Base-by-base conservation (phyloP, 305 asterid species). In the Withania somnifera region DNA sequence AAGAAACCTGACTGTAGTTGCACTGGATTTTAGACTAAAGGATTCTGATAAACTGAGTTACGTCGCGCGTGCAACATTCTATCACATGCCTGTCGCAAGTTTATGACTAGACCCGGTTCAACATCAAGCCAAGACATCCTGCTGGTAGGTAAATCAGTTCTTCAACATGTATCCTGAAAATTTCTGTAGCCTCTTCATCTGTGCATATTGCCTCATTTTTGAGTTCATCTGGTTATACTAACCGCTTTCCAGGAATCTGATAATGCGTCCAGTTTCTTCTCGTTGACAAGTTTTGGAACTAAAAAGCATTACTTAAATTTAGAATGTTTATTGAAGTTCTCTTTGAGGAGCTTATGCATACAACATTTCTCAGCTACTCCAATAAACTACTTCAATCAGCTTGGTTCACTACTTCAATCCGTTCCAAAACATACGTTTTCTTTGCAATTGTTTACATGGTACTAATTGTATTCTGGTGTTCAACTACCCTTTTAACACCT, bases 41-140 rank as follows among this genome's bases (percentile, higher is more conserved):
- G 83, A 80, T n/a, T 80, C 78, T 42, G 83, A 80, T 45, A 80
- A 80, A 80, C 32, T 64, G 78, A 22, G n/a, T 64, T 80, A 80
- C 78, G 11, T 80, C 42, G 47, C 83, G 63, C 83, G 47, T 0
- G 83, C 83, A 80, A 80, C 83, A 20, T 80, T 80, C 9, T 80
- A 80, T 64, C 78, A 80, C 17, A 13, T 69, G 32, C 83, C 83
- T 11, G 78, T 47, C 1, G 83, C 83, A 47, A 80, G 78, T 80
- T 63, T 80, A 69, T 80, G 78, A 80, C 36, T 1, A 26, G 42
- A 73, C 60, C 36, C 47, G 60, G 8, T 73, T 11, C 79, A 47
- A 24, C 58, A 47, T 73, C 24, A 73, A 15, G 60, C 20, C 26
- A 15, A 26, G 79, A 73, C 26, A 47, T 73, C 58, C 26, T 79